phyloP scores from a whole-genome alignment of 148 eudicot genomes.

The Mesembryanthemum crystallinum region DNA sequence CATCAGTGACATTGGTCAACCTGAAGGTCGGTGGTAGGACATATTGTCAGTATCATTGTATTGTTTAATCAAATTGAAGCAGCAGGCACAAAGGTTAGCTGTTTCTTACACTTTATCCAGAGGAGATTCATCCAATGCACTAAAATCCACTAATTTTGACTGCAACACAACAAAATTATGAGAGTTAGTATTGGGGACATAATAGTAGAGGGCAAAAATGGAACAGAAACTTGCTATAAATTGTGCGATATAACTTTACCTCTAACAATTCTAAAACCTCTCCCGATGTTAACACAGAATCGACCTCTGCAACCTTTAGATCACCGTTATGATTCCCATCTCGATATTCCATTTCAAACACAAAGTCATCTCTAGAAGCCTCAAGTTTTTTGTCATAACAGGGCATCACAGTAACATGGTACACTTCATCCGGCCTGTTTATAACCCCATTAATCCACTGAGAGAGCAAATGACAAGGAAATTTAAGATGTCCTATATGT shows the following conservation, averaged over 20 bases:
- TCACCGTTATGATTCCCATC: conserved; percentile 34
- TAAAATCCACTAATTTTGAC: conserved; percentile 70
- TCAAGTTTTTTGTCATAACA: conserved; percentile 99
- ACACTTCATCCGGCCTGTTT: conserved; percentile 80
- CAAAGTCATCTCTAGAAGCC: conserved; percentile 91
- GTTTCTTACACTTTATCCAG: conserved; percentile 69
- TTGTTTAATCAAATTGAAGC: background rate
- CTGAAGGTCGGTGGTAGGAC: conserved; percentile 31
- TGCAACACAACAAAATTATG: conserved; percentile 41
- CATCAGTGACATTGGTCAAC: conserved; percentile 77
- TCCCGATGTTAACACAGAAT: conserved; percentile 97
- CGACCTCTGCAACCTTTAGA: conserved; percentile 64
- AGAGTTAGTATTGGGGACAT: background rate
- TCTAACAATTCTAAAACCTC: conserved; percentile 84
- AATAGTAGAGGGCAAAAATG: background rate
- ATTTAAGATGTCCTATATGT: conserved; percentile 12
- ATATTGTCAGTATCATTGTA: conserved; percentile 2
- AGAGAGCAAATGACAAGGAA: conserved; percentile 15
- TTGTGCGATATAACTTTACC: conserved; percentile 33
- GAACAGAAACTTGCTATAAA: background rate
- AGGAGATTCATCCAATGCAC: conserved; percentile 75
- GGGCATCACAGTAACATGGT: conserved; percentile 99
- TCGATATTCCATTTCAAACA: conserved; percentile 53
- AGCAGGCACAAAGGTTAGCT: conserved; percentile 2
- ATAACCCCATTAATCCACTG: conserved; percentile 25